These are phyloP conservation scores for Coemansia erecta DNA, from an alignment of 192 early-diverging fungal species.

Conservation along the genomic window DNA sequence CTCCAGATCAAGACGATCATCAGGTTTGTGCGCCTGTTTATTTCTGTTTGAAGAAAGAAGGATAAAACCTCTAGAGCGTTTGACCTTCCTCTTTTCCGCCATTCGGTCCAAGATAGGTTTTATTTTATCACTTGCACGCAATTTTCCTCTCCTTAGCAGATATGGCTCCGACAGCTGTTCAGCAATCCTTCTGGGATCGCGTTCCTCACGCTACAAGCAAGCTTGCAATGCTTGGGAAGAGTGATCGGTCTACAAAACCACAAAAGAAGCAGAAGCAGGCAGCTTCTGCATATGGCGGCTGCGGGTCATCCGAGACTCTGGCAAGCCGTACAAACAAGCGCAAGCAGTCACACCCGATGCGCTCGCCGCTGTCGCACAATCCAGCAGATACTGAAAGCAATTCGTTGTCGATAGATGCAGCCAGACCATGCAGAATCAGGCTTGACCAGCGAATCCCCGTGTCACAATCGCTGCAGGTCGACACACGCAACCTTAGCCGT, in stretches of 20 bases:
- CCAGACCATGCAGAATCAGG: not conserved
- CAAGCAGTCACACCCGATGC: slow-evolving; percentile 49
- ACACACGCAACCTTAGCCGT: slow-evolving; percentile 18
- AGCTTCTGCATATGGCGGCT: not conserved
- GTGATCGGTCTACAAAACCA: slow-evolving; percentile 2
- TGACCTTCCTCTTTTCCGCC: too few relatives aligned
- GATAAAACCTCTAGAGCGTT: too few relatives aligned
- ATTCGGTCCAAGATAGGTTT: too few relatives aligned
- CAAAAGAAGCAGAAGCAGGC: slow-evolving; percentile 4
- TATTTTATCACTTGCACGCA: too few relatives aligned
- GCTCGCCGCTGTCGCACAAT: slow-evolving; percentile 28
- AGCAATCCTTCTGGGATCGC: slow-evolving; percentile 53
- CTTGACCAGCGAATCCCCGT: slow-evolving; percentile 2
- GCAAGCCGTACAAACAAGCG: slow-evolving; percentile 43
- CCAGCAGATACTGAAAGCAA: not conserved
- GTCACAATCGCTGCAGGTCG: slow-evolving; percentile 6
- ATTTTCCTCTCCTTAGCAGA: not conserved
- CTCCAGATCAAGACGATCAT: not conserved
- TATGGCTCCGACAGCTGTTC: slow-evolving; percentile 21
- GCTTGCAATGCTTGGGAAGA: slow-evolving; percentile 27
- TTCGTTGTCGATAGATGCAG: too few relatives aligned
- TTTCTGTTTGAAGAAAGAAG: not conserved
- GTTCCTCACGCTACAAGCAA: slow-evolving; percentile 48
- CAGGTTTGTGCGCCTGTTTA: not conserved
- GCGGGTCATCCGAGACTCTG: not conserved